Base-by-base conservation (phyloP, 306 rosid species). In the Casuarina equisetifolia region DNA sequence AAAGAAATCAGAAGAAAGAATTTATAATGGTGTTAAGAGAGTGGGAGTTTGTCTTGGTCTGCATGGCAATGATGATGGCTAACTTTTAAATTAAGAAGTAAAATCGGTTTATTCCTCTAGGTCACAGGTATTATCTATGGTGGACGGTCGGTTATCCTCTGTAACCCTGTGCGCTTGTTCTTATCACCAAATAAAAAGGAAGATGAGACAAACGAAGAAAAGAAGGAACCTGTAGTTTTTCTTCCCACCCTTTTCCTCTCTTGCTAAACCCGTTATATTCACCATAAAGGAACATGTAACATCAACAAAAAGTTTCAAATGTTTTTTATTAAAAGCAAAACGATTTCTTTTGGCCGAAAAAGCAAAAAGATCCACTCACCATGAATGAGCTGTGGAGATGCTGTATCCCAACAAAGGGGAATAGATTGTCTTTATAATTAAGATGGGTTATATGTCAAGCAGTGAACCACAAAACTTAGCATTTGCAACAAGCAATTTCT, bases 281-380 rank as follows among this genome's bases (percentile, higher is more conserved):
- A 40, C 62, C 55, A 77, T 74, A 77, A 74, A 64, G 84, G 80
- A 57, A 25, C n/a, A 67, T 10, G 71, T 17, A 67, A 17, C 36
- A 67, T 67, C 71, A 67, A 77, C 80, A 42, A 76, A 85, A 85
- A 77, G 86, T 78, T 74, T n/a, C 82, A 49, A 63, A 44, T 57
- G 53, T 15, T 62, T 79, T 69, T 73, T 69, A 70, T 70, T 66
- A 72, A 57, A 76, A 36, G 76, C 55, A 76, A 75, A 74, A 80
- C 61, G 10, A 67, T 67, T 42, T 67, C 50, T 42, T 67, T 67
- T 67, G 50, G 36, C 71, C 35, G 36, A 43, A 42, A 58, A 67
- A 67, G 71, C 46, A 67, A 43, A 67, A 40, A 17, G 46, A 40
- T 1, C 42, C 13, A 42, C 42, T 42, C 50, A 67, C 71, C 36